Percentiles rank a stretch among this genome's conserved stretches.
These are phyloP conservation scores for Flaveria floridana DNA, from an alignment of 140 eudicot genomes.

Conservation along the genomic window DNA sequence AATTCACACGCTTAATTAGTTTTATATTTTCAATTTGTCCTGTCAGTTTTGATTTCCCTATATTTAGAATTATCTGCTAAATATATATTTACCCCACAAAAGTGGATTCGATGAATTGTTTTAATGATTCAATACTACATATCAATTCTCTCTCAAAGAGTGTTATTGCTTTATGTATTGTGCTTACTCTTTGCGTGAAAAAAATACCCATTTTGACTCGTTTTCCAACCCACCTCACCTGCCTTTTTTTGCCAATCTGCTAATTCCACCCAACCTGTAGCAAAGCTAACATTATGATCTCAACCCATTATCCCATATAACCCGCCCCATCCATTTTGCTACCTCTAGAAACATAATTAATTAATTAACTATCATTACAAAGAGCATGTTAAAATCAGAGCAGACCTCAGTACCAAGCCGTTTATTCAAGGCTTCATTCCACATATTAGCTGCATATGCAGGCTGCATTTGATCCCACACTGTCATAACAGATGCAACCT, in stretches of 20 bases:
- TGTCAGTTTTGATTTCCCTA: not conserved
- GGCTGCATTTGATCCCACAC: constrained; percentile 86
- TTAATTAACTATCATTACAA: not conserved
- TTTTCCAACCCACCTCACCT: no score
- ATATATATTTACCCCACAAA: no score
- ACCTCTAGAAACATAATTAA: not conserved
- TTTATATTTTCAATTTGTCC: not conserved
- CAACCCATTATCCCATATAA: not conserved
- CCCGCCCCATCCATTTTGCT: not conserved
- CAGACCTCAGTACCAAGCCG: constrained; percentile 81
- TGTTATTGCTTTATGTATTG: no score
- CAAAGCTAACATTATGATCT: not conserved
- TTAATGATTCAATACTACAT: no score
- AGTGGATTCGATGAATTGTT: no score
- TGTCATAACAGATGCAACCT: constrained; percentile 96
- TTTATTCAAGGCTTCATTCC: constrained; percentile 94
- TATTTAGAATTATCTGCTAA: no score
- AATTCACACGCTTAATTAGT: not conserved
- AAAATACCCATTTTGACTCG: no score
- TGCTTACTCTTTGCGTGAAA: no score
- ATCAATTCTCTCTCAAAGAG: no score
- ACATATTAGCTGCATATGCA: constrained; percentile 84
- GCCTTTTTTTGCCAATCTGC: no score
- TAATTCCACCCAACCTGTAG: no score
- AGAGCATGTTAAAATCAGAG: not conserved